Base-by-base conservation (phyloP, 2,329 filamentous ascomycete species). In the Ophiostoma ips region DNA sequence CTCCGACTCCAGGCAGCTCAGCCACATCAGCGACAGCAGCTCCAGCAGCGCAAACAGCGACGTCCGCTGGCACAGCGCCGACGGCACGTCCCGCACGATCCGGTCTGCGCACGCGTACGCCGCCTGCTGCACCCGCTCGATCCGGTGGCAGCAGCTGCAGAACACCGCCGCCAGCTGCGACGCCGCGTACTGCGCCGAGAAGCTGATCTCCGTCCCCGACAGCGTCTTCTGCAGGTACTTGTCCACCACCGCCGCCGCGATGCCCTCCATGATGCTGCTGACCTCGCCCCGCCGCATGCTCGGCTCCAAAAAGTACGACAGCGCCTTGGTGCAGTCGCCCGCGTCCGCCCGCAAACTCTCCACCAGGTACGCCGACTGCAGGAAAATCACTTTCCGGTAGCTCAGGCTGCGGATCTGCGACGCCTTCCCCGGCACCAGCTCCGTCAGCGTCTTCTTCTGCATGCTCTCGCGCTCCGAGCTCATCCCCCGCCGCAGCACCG, bases 251-350 rank as follows among this genome's bases (percentile, higher is more conserved):
- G 79, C 77, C n/a, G 69, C 64, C 38, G 77, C 72, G 52, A 83
- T 74, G 9, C 75, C 75, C 55, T 81, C 77, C 79, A 83, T 83
- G 28, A 73, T 74, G 57, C 68, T 76, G 62, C 73, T 79, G 48
- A 82, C 76, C 48, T 82, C 78, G 12, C 73, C 73, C 52, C 70
- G 75, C 35, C 77, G 73, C 77, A 83, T 83, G 58, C 87, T 89
- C 6, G 88, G 88, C 60, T 98, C 92, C n/a, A 94, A 71, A 65
- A 96, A 98, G 66, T 98, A 98, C 0, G 81, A 83, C 40, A 96
- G 69, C 4, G 88, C 83, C 61, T 89, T 87, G 21, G 87, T 94
- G 63, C 89, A 96, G 61, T 95, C 85, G 10, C 92, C 92, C 8
- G 85, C 77, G 51, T 84, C 81, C 18, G 89, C 89, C 52, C 94